phyloP scores from a whole-genome alignment of 306 rosid genomes.

The Quercus wislizeni region DNA sequence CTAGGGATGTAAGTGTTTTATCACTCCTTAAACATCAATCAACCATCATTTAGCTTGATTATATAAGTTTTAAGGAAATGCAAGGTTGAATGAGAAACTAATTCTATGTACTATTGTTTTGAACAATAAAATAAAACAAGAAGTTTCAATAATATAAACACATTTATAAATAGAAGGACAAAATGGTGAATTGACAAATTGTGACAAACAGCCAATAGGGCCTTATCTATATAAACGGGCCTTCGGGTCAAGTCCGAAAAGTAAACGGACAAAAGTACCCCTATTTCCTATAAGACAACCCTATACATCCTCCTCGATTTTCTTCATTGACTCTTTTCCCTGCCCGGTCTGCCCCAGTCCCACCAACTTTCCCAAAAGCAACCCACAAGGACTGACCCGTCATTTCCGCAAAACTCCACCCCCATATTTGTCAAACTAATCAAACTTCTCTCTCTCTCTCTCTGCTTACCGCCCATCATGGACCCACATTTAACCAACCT shows the following conservation, averaged over 20 bases:
- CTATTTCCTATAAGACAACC: slow-evolving; percentile 31
- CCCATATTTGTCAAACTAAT: slow-evolving; percentile 14
- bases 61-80: too few relatives aligned
- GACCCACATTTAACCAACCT: slow-evolving; percentile 18
- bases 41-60: too few relatives aligned
- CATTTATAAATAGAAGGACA: neutral
- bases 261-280: slow-evolving; percentile 42
- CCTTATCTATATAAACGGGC: neutral
- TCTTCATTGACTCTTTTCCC: slow-evolving; percentile 33
- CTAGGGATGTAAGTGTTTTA: too few relatives aligned
- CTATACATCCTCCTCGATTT: slow-evolving; percentile 30
- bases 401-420: neutral
- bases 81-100: too few relatives aligned
- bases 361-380: neutral
- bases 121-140: too few relatives aligned
- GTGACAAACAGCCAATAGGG: neutral
- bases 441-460: neutral
- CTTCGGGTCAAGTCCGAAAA: slow-evolving; percentile 13
- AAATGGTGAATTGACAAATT: neutral
- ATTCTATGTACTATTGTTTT: too few relatives aligned
- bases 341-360: too few relatives aligned
- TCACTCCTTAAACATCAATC: too few relatives aligned
- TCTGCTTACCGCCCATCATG: neutral
- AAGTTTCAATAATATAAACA: neutral
- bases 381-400: neutral